phyloP scores from a whole-genome alignment of 305 asterid genomes.

The Petunia hybrid region DNA sequence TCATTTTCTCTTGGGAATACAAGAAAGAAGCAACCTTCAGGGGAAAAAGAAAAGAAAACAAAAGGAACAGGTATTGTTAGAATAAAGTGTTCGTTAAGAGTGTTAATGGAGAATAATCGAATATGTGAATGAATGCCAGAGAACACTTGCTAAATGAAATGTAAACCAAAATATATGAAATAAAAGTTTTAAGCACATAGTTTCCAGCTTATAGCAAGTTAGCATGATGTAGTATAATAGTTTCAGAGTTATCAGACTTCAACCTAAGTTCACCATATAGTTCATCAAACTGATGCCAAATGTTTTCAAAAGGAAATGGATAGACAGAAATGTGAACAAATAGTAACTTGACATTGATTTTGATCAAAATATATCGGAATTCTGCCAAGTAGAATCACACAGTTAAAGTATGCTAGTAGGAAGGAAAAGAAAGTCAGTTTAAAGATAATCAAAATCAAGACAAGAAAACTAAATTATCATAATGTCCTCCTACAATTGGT shows the following conservation, averaged over 20 bases:
- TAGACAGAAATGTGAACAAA: background rate
- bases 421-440: slow-evolving; percentile 17
- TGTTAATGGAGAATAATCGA: background rate
- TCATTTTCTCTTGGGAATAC: slow-evolving; percentile 91
- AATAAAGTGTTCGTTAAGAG: background rate
- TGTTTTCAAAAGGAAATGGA: background rate
- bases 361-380: background rate
- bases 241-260: slow-evolving; percentile 3
- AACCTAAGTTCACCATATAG: background rate
- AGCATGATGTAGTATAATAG: background rate
- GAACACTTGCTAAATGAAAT: slow-evolving; percentile 9
- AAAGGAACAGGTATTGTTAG: slow-evolving; percentile 28
- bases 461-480: slow-evolving; percentile 22
- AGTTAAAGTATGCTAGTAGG: background rate
- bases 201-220: slow-evolving; percentile 19
- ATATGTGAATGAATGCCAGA: slow-evolving; percentile 15
- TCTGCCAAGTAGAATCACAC: background rate
- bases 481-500: slow-evolving; percentile 15
- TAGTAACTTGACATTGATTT: background rate
- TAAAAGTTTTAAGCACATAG: background rate
- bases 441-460: background rate
- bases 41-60: slow-evolving; percentile 29
- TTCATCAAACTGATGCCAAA: slow-evolving; percentile 2
- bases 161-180: slow-evolving; percentile 14
- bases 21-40: slow-evolving; percentile 91